A percentile compares a stretch with the other conserved stretches of the same genome.
phyloP scores from a whole-genome alignment of 345 rosid genomes.

The Dimocarpus longan region DNA sequence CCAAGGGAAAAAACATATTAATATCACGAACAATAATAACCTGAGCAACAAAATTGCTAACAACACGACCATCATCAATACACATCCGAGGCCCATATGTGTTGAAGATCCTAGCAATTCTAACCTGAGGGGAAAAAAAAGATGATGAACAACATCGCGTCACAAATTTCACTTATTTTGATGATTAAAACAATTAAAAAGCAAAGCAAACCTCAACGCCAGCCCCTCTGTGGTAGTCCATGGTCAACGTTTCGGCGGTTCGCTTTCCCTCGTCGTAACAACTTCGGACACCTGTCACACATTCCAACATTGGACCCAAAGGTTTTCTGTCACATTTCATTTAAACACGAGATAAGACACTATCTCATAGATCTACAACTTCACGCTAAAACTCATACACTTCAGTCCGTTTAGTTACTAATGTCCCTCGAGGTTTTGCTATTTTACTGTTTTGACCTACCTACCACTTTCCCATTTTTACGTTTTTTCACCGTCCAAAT shows the following conservation, averaged over 20 bases:
- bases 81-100: constrained; percentile 99
- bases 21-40: constrained; percentile 29
- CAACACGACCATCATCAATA: constrained; percentile 98
- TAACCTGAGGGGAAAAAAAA: constrained; percentile 51
- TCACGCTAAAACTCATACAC: neutral
- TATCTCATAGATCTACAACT: constrained; percentile 14
- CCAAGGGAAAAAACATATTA: neutral
- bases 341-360: neutral
- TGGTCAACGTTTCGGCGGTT: constrained; percentile 93
- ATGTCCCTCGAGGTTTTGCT: neutral
- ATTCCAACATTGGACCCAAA: neutral
- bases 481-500: constrained; percentile 9
- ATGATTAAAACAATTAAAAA: neutral
- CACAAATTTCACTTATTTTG: neutral
- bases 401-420: neutral
- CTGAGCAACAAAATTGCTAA: constrained; percentile 98
- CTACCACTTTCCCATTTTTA: neutral
- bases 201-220: constrained; percentile 65
- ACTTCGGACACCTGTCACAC: constrained; percentile 89
- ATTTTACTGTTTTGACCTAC: neutral
- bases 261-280: constrained; percentile 99
- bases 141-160: neutral
- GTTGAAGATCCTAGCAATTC: constrained; percentile 94
- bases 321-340: neutral
- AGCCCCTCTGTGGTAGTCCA: constrained; percentile 98